Evolutionary conservation across 2,329 filamentous ascomycete genomes (phyloP).

Genomic region (Verticillium longisporum): DNA sequence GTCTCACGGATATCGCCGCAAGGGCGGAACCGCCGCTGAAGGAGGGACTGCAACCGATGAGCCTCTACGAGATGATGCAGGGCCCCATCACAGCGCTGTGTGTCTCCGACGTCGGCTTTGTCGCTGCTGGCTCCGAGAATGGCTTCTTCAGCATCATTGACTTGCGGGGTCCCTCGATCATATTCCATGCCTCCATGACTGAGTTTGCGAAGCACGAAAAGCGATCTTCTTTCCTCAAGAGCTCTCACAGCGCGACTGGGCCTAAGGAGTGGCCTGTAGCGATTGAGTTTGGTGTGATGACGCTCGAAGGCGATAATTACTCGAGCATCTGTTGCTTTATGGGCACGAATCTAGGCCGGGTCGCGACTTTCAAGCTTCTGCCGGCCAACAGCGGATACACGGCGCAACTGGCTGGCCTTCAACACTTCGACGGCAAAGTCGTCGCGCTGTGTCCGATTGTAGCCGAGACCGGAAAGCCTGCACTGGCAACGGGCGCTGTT

Average conservation of each 20-base stretch:
- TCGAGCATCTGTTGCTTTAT: constrained; percentile 92
- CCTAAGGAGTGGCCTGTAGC: constrained; percentile 67
- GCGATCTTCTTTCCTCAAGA: constrained; percentile 62
- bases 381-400: constrained; percentile 69
- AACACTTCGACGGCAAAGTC: constrained; percentile 60
- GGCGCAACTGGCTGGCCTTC: constrained; percentile 63
- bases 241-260: constrained; percentile 36
- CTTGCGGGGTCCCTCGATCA: constrained; percentile 77
- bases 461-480: constrained; percentile 67
- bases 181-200: constrained; percentile 65
- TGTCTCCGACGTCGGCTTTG: constrained; percentile 88
- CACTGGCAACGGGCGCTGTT: constrained; percentile 65
- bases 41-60: constrained; percentile 73
- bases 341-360: constrained; percentile 76
- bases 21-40: constrained; percentile 67
- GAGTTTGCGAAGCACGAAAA: constrained; percentile 76
- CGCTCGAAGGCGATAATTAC: constrained; percentile 86
- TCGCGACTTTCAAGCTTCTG: constrained; percentile 85
- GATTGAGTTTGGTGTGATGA: constrained; percentile 91
- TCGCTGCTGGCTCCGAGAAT: constrained; percentile 77
- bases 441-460: constrained; percentile 76
- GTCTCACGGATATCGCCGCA: constrained; percentile 65
- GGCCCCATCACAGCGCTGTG: constrained; percentile 74
- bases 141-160: constrained; percentile 80
- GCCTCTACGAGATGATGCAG: constrained; percentile 76